Base-by-base conservation (phyloP, 2,329 filamentous ascomycete species). In the Colletotrichum lini region DNA sequence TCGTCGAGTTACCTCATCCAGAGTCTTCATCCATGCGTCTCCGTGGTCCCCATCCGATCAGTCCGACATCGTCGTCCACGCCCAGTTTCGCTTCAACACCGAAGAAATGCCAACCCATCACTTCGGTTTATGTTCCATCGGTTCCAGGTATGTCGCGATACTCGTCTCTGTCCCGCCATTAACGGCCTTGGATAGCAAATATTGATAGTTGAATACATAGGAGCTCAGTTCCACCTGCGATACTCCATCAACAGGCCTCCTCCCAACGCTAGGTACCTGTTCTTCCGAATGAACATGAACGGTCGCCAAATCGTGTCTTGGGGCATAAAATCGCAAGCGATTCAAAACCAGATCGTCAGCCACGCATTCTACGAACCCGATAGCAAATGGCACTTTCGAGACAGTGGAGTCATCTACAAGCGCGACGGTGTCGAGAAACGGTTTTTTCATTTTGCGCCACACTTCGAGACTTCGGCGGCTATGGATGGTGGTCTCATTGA, bases 111-210 rank as follows among this genome's bases (percentile, higher is more conserved):
- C 80, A 82, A 16, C 82, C 88, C 2, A 82, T 77, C 4, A 79
- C 86, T 26, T 88, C 88, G 1, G 87, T 90, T 44, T 90, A 90
- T 73, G 83, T 90, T 15, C 87, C 88, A 2, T 89, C 88, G 0
- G 76, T 83, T 4, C 83, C 87, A 77, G 87, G 88, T 88, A 77
- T 67, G 78, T 45, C 7, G 18, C 18, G 8, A 16, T 59, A n/a
- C 26, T 40, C 10, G 4, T 47, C 4, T 23, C 26, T 35, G 23
- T 23, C 45, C 40, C 18, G 18, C 3, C 5, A 23, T 38, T 38
- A 13, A 47, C 21, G 40, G 2, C 18, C 18, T 18, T 13, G 5
- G 8, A 26, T 35, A 35, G 42, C 56, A 44, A 18, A 15, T 6
- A n/a, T 61, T 73, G 21, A 74, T 59, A 75, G 18, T 49, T 21